These are phyloP conservation scores for Domatiomyces catenatus DNA, from an alignment of 2,329 filamentous ascomycete species.

Conservation along the genomic window DNA sequence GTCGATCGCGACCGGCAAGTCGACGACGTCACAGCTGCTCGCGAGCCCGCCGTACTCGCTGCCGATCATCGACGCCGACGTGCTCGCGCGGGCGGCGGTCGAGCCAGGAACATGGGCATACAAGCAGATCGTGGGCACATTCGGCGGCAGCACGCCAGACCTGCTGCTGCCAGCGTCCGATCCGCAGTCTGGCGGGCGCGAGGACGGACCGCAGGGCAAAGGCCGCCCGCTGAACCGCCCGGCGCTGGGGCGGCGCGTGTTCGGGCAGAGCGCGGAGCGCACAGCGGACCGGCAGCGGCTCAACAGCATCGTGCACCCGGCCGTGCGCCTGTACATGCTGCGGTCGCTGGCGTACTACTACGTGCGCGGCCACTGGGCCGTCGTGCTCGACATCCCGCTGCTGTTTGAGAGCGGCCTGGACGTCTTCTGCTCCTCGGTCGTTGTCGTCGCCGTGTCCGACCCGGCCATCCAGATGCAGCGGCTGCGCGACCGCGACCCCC, in stretches of 20 bases:
- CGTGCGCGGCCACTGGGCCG: constrained; percentile 63
- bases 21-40: constrained; percentile 77
- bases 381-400: constrained; percentile 81
- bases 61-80: constrained; percentile 85
- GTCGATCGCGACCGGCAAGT: constrained; percentile 96
- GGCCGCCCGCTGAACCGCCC: constrained; percentile 70
- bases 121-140: constrained; percentile 64
- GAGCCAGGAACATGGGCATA: constrained; percentile 81
- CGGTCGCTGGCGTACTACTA: constrained; percentile 58
- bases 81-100: constrained; percentile 83
- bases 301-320: constrained; percentile 85
- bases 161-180: constrained; percentile 50
- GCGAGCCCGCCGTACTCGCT: constrained; percentile 66
- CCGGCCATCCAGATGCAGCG: constrained; percentile 68
- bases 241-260: constrained; percentile 70
- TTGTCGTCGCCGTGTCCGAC: constrained; percentile 75
- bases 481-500: constrained; percentile 57
- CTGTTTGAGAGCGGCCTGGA: constrained; percentile 84
- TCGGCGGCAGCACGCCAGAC: constrained; percentile 68
- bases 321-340: constrained; percentile 71
- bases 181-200: constrained; percentile 19
- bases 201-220: constrained; percentile 28
- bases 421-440: constrained; percentile 63
- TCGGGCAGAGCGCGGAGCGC: constrained; percentile 59
- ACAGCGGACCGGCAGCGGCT: constrained; percentile 59